Evolutionary conservation across 2,329 filamentous ascomycete species (phyloP), one percentile per base, ranked within the genome.

Genomic region (Penicillium sp.): DNA sequence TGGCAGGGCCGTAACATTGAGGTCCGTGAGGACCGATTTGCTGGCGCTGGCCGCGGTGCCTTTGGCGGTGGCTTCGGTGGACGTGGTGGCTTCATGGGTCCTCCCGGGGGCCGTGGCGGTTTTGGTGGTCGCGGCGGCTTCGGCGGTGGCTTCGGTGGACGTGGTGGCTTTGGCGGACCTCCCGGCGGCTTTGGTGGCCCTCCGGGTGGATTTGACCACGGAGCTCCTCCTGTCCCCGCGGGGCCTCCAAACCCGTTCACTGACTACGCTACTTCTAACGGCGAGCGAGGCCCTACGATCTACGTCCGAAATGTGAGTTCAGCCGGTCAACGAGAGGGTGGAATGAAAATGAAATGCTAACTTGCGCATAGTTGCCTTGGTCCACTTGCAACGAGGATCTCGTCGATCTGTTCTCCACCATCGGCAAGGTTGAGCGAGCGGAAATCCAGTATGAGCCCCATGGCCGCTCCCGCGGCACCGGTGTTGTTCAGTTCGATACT

Each of bases 381-480:
- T 97, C 93, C 25, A 99, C 93, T 13, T 96, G 91, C 77, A 97
- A 99, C 67, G 93, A 99, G 56, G 93, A 99, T 71, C 78, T 99
- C 22, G 83, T 97, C 49, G 93, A 99, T 69, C 80, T 99, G 16
- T 99, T 99, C 77, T 91, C 88, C 14, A 99, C 93, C 10, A 99
- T 99, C 65, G 93, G 93, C 57, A 95, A 95, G 71, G 93, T 99
- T 52, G 90, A 96, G 64, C 90, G 93, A 64, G 93, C 93, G n/a
- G 93, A 99, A 74, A 97, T 99, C 49, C 93, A 99, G 73, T 97
- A 99, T 66, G 93, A 99, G 71, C 87, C 89, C 3, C 97, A 95
- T 64, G 93, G 93, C 38, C 88, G 93, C 62, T 99, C 93, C 52
- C 87, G 90, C 57, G 93, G 93, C 57, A 93, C 88, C 51, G 93